phyloP scores from a whole-genome alignment of 331 rosid genomes.

The Erythrophleum ivorense region DNA sequence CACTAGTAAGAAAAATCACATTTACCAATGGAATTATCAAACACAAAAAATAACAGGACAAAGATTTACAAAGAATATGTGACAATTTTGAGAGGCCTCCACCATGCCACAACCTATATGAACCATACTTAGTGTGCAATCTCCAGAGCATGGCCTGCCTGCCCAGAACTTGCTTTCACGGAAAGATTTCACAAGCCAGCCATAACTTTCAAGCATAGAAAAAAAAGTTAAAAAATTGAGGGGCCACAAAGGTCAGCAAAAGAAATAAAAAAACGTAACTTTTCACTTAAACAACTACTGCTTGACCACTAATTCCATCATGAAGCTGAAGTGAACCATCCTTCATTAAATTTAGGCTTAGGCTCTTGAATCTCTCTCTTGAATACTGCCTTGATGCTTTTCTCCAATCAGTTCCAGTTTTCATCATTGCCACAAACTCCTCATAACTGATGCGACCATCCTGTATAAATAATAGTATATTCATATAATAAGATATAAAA shows the following conservation, averaged over 20 bases:
- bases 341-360: constrained; percentile 93
- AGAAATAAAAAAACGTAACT: background rate
- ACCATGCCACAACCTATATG: constrained; percentile 37
- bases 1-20: constrained; percentile 40
- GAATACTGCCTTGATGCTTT: constrained; percentile 98
- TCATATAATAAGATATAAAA: background rate
- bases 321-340: constrained; percentile 97
- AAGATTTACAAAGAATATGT: constrained; percentile 50
- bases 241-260: constrained; percentile 42
- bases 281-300: constrained; percentile 68
- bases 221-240: constrained; percentile 39
- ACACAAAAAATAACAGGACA: constrained; percentile 32
- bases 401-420: constrained; percentile 99
- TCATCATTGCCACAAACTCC: constrained; percentile 96
- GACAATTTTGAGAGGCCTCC: constrained; percentile 44
- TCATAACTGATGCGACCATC: constrained; percentile 88
- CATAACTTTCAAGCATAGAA: constrained; percentile 40
- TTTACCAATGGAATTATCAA: constrained; percentile 39
- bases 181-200: constrained; percentile 44
- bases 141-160: constrained; percentile 34
- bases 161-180: constrained; percentile 36
- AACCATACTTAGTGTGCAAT: constrained; percentile 31
- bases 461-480: constrained; percentile 45
- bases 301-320: constrained; percentile 80
- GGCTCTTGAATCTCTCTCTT: constrained; percentile 96